A percentile compares a stretch with the other conserved stretches of the same genome.
Conservation (phyloP, 768 basidiomycete species). For the Psilocybe azurescens region DNA sequence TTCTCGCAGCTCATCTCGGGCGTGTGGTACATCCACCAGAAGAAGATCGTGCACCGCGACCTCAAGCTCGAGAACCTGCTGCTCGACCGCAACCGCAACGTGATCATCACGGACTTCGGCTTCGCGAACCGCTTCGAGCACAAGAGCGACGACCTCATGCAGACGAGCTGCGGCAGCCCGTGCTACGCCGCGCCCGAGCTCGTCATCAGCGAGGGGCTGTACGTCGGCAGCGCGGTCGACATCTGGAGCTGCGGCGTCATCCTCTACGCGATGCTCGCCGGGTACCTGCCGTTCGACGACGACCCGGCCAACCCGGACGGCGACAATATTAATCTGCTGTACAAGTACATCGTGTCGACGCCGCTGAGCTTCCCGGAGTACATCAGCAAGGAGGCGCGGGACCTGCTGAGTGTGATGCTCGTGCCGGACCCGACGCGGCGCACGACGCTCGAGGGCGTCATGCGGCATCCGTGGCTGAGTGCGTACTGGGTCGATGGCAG, state of each 20-base stretch:
- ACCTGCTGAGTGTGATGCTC: constrained; percentile 89
- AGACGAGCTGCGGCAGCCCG: constrained; percentile 95
- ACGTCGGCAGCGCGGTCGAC: constrained; percentile 97
- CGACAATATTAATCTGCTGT: constrained; percentile 98
- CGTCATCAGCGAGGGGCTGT: constrained; percentile 96
- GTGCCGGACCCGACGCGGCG: constrained; percentile 89
- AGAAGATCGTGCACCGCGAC: constrained; percentile 99
- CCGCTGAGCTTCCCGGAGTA: constrained; percentile 98
- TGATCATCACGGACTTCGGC: constrained; percentile 99
- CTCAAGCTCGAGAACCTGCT: constrained; percentile 98
- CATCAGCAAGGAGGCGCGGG: constrained; percentile 81
- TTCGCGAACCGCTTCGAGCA: constrained; percentile 99
- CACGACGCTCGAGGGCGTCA: constrained; percentile 77
- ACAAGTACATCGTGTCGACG: constrained; percentile 98
- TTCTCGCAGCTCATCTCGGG: constrained; percentile 99
- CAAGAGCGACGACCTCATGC: constrained; percentile 93
- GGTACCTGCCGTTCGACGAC: constrained; percentile 99
- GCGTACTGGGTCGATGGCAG: constrained; percentile 72
- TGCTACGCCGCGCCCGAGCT: constrained; percentile 99
- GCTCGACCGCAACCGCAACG: constrained; percentile 95
- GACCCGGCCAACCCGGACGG: constrained; percentile 98
- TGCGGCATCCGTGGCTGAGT: constrained; percentile 87
- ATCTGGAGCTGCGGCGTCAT: constrained; percentile 98
- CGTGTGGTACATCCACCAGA: constrained; percentile 98
- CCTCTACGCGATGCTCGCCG: constrained; percentile 95